phyloP scores from a whole-genome alignment of 306 rosid genomes.

The Pyrus communis region DNA sequence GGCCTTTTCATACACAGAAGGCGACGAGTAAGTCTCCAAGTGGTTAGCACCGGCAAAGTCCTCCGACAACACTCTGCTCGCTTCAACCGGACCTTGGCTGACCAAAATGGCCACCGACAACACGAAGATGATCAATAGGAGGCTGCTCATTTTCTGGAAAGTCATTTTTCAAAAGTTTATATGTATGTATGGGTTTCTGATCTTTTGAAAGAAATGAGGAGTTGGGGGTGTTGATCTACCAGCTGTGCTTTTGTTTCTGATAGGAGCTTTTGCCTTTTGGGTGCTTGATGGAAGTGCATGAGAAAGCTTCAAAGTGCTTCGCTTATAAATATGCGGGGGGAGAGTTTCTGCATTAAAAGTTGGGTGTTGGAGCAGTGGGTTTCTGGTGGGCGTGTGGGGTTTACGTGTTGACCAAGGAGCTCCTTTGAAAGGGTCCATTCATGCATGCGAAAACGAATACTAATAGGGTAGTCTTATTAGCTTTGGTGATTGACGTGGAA shows the following conservation, averaged over 20 bases:
- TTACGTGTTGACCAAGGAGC: slow-evolving; percentile 25
- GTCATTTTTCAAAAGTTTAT: slow-evolving; percentile 7
- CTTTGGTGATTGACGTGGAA: not conserved
- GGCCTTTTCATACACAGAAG: slow-evolving; percentile 15
- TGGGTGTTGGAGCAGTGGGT: not conserved
- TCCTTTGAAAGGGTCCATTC: not conserved
- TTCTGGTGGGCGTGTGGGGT: not conserved
- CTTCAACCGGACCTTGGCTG: slow-evolving; percentile 14
- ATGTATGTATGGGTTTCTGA: not conserved
- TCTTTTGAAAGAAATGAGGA: not conserved
- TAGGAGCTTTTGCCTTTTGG: not conserved
- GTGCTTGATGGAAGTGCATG: not conserved
- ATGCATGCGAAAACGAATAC: not conserved
- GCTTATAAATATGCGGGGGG: slow-evolving; percentile 3
- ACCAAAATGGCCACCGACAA: not conserved
- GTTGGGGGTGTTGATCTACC: not conserved
- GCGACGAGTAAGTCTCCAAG: slow-evolving; percentile 9
- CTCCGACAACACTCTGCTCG: slow-evolving; percentile 19
- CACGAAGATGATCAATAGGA: slow-evolving; percentile 5
- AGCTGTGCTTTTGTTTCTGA: not conserved
- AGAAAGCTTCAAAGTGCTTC: not conserved
- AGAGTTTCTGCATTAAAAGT: not conserved
- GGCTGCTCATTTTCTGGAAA: slow-evolving; percentile 6
- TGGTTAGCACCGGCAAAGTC: slow-evolving; percentile 21
- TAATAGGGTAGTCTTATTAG: too few relatives aligned